Conservation (phyloP, 352 stramenopile genomes). For the Pythium insidiosum region DNA sequence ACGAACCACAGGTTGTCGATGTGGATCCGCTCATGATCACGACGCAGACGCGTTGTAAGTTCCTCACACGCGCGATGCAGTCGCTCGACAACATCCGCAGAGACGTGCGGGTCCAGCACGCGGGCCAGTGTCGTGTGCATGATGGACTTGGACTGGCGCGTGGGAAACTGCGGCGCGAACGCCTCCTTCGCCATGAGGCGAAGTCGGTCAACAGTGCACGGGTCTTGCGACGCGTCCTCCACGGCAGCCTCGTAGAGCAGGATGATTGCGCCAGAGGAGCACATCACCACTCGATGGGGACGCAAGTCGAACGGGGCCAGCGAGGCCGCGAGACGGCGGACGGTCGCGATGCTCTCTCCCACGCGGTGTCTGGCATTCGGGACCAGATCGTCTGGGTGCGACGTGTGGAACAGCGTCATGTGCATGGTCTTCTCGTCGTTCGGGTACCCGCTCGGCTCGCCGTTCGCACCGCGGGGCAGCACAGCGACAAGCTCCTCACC, state of each 20-base stretch:
- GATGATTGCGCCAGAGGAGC: slow-evolving; percentile 55
- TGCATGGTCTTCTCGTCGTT: slow-evolving; percentile 67
- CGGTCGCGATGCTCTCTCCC: slow-evolving; percentile 29
- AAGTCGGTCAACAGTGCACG: slow-evolving; percentile 51
- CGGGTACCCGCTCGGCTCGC: slow-evolving; percentile 38
- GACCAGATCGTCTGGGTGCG: slow-evolving; percentile 47
- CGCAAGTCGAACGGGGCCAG: slow-evolving; percentile 36
- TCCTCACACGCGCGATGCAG: slow-evolving; percentile 44
- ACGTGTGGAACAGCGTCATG: slow-evolving; percentile 76
- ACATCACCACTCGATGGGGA: slow-evolving; percentile 44
- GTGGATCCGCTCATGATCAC: slow-evolving; percentile 18
- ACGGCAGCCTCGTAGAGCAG: slow-evolving; percentile 55
- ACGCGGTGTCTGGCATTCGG: slow-evolving; percentile 26
- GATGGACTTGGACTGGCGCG: slow-evolving; percentile 43
- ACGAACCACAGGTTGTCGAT: slow-evolving; percentile 51
- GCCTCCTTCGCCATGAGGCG: slow-evolving; percentile 32
- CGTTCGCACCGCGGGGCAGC: slow-evolving; percentile 25
- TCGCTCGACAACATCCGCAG: slow-evolving; percentile 18
- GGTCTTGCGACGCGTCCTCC: slow-evolving; percentile 21
- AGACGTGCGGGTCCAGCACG: slow-evolving; percentile 36
- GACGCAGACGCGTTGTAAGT: too few relatives aligned
- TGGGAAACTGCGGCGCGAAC: slow-evolving; percentile 26
- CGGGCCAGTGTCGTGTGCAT: slow-evolving; percentile 64
- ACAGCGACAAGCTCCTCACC: slow-evolving; percentile 35
- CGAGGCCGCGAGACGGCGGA: slow-evolving; percentile 25